Base-by-base conservation (phyloP, 495 filamentous ascomycete species). In the Penicillium simplicissimum region DNA sequence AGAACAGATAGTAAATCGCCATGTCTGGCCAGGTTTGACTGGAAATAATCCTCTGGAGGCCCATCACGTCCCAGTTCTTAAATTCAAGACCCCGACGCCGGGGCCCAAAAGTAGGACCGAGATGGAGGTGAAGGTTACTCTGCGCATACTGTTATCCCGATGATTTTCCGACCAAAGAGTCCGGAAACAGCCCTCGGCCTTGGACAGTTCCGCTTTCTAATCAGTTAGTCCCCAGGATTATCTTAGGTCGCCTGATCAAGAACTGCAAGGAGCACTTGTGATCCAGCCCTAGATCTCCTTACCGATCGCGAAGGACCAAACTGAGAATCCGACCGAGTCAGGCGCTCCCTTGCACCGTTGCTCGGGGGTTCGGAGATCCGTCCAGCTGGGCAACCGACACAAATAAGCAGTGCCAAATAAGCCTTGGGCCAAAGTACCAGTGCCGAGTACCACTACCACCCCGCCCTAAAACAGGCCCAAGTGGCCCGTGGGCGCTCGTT, bases 1-100 rank as follows among this genome's bases (percentile, higher is more conserved):
- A 67, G 15, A 63, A 59, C 8, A 57, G 51, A 9, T 40, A 58
- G 10, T 71, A 53, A 56, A 62, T 37, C 25, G 52, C 40, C 60
- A 72, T 69, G 14, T 17, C 55, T 5, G 34, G 38, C 53, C 36
- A 40, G 34, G 53, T 25, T 34, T 57, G 25, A 42, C 33, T 33
- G 4, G 40, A 61, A 25, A 31, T 31, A 6, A n/a, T 15, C 53
- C 53, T 59, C 51, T 21, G 25, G 48, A 59, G 31, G 31, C 28
- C 36, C 43, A 42, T 58, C 60, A 60, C 57, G 38, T n/a, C 8
- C 19, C 42, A 45, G 42, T 38, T 53, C 58, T 40, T 55, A 40
- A 59, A 42, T 61, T 55, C 61, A 53, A 28, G 33, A 34, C 56
- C 14, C 25, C 11, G 49, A 23, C 45, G 4, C 45, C 23, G 23